phyloP scores from a whole-genome alignment of 2,329 filamentous ascomycete species.

The Penicillium sp. region DNA sequence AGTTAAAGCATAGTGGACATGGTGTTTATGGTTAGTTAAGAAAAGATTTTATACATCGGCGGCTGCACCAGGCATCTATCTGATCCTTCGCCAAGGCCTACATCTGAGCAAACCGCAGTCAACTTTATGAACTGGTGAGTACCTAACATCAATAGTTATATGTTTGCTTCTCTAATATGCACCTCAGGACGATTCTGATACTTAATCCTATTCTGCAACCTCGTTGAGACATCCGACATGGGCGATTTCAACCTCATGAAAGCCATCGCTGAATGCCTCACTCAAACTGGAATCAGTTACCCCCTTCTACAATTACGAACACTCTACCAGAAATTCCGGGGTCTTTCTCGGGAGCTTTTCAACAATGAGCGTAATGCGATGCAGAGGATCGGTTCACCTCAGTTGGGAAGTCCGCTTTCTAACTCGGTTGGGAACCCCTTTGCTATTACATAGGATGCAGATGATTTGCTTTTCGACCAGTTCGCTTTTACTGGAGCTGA shows the following conservation, averaged over 20 bases:
- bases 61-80: background rate
- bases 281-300: slow-evolving; percentile 14
- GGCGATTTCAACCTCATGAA: slow-evolving; percentile 21
- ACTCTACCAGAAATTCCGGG: slow-evolving; percentile 17
- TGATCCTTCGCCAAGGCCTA: too few species aligned
- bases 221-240: slow-evolving; percentile 15
- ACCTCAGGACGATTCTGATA: slow-evolving; percentile 18
- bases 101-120: slow-evolving; percentile 9
- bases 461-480: background rate
- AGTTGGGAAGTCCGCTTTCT: background rate
- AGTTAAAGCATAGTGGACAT: background rate
- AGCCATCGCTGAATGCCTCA: slow-evolving; percentile 13
- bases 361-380: background rate
- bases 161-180: background rate
- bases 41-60: background rate
- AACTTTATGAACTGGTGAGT: slow-evolving; percentile 20
- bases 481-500: background rate
- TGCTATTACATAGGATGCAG: background rate
- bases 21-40: background rate
- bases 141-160: background rate
- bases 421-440: background rate
- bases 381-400: background rate
- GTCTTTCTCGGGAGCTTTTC: slow-evolving; percentile 11
- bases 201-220: slow-evolving; percentile 25
- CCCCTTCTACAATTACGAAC: slow-evolving; percentile 14